These are phyloP conservation scores for Gleditsia sinensis DNA, from an alignment of 306 rosid genomes.

Conservation along the genomic window DNA sequence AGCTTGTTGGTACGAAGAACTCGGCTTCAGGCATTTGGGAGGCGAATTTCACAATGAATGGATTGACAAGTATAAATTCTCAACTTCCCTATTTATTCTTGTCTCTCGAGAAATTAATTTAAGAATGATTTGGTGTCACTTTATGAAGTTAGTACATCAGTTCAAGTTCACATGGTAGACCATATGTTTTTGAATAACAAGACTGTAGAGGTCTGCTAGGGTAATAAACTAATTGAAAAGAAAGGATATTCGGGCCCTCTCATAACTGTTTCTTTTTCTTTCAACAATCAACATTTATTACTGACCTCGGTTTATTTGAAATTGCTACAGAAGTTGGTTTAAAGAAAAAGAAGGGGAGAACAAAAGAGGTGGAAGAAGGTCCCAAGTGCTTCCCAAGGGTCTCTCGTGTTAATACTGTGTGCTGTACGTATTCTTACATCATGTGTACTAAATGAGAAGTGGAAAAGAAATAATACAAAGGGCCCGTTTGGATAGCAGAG, in stretches of 20 bases:
- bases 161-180: constrained; percentile 23
- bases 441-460: constrained; percentile 27
- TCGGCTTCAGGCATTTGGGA: constrained; percentile 2
- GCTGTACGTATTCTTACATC: constrained; percentile 31
- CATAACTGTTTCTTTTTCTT: background rate
- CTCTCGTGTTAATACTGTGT: constrained; percentile 9
- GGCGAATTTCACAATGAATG: constrained; percentile 6
- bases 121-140: background rate
- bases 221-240: constrained; percentile 2
- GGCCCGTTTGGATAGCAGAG: too few relatives aligned
- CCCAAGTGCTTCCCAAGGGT: constrained; percentile 19
- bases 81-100: background rate
- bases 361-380: constrained; percentile 14
- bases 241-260: background rate
- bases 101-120: background rate
- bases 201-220: constrained; percentile 7
- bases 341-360: background rate
- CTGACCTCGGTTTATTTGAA: constrained; percentile 6
- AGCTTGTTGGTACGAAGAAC: background rate
- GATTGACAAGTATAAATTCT: background rate
- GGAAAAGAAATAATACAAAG: constrained; percentile 32
- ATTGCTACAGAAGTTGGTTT: background rate
- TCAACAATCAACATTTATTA: constrained; percentile 9
- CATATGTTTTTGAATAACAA: background rate
- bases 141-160: background rate